Conservation (phyloP, 352 stramenopile species). For the Phytophthora chlamydospora region DNA sequence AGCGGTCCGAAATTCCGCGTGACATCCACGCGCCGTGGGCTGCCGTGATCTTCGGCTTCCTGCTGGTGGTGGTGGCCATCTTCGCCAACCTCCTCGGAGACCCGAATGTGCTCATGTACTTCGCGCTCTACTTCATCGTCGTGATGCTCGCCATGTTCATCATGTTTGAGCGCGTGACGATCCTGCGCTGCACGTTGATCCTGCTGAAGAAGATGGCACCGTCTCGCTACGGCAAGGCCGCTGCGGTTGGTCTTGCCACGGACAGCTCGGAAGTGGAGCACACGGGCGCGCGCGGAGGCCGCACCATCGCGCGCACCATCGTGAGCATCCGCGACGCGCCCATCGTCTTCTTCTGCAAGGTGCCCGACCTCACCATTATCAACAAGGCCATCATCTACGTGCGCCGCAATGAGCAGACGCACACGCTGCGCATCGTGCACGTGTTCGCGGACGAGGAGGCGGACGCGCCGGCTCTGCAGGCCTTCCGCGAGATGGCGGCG, state of each 20-base stretch:
- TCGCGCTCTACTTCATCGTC: conserved; percentile 83
- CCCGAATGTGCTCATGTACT: conserved; percentile 84
- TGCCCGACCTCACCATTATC: conserved; percentile 89
- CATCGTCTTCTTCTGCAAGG: conserved; percentile 94
- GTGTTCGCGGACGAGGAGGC: conserved; percentile 29
- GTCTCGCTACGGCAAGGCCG: conserved; percentile 40
- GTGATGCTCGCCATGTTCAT: conserved; percentile 77
- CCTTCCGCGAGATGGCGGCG: conserved; percentile 49
- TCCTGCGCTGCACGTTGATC: conserved; percentile 72
- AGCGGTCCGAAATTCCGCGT: conserved; percentile 74
- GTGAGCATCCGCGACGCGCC: conserved; percentile 84
- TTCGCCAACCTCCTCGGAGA: conserved; percentile 85
- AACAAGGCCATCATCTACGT: conserved; percentile 97
- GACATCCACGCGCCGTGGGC: conserved; percentile 67
- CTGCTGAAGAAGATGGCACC: conserved; percentile 65
- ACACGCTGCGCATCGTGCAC: conserved; percentile 91
- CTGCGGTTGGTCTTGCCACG: conserved; percentile 8
- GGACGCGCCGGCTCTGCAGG: conserved; percentile 14
- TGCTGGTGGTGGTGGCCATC: conserved; percentile 63
- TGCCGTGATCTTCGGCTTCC: conserved; percentile 34
- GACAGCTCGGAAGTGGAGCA: conserved; percentile 34
- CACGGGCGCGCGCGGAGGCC: conserved; percentile 76
- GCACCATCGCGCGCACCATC: conserved; percentile 83
- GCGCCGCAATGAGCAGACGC: conserved; percentile 92
- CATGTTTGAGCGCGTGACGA: conserved; percentile 89